phyloP scores from a whole-genome alignment of 2,329 filamentous ascomycete genomes.

The Nigrospora sphaerica region DNA sequence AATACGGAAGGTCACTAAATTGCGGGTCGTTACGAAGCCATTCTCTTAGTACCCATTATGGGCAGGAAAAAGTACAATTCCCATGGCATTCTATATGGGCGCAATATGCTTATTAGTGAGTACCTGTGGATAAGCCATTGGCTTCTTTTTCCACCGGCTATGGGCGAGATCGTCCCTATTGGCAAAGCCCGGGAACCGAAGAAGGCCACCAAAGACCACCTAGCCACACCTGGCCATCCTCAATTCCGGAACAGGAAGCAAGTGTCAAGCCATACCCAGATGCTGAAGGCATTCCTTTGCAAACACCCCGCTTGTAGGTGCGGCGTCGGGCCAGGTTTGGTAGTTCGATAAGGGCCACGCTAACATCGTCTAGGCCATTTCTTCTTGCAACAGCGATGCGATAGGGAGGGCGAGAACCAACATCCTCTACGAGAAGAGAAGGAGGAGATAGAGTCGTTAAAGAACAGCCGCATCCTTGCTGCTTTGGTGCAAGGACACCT shows the following conservation, averaged over 20 bases:
- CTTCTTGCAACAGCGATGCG: conserved; percentile 47
- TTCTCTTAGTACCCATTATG: conserved; percentile 60
- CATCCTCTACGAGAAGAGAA: conserved; percentile 25
- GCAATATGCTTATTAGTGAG: conserved; percentile 64
- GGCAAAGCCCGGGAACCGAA: conserved; percentile 32
- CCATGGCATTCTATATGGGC: conserved; percentile 55
- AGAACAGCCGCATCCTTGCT: conserved; percentile 56
- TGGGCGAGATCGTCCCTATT: conserved; percentile 33
- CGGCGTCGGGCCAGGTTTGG: too few relatives aligned
- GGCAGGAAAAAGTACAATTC: conserved; percentile 61
- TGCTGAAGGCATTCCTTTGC: conserved; percentile 60
- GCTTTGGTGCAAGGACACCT: conserved; percentile 51
- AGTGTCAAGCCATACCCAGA: conserved; percentile 65
- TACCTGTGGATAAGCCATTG: conserved; percentile 54
- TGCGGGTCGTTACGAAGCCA: conserved; percentile 35
- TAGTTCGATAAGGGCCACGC: too few relatives aligned
- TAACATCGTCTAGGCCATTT: conserved; percentile 42
- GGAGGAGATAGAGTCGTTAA: conserved; percentile 47
- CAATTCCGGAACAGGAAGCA: conserved; percentile 47
- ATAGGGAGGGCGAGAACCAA: conserved; percentile 45
- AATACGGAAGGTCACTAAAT: conserved; percentile 1
- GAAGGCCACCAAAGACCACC: conserved; percentile 13
- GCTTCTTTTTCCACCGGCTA: conserved; percentile 31
- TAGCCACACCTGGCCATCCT: conserved; percentile 12
- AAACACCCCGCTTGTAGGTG: conserved; percentile 55